Conservation (phyloP, 345 rosid species). For the Euphorbia tirucalli region DNA sequence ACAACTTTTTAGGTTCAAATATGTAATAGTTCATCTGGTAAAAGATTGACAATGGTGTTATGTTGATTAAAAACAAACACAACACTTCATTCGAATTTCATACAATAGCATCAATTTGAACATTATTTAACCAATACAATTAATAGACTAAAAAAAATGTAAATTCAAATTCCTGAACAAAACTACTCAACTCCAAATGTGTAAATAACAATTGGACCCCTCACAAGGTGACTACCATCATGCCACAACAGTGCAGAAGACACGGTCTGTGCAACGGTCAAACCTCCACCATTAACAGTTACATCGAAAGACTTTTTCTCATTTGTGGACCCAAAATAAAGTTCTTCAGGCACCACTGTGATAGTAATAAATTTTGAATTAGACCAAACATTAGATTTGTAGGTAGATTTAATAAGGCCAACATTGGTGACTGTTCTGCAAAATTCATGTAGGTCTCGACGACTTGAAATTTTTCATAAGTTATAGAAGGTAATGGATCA, state of each 20-base stretch:
- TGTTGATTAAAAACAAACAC: not conserved
- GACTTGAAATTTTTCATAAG: not conserved
- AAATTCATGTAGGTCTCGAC: slow-evolving; percentile 34
- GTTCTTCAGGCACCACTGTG: slow-evolving; percentile 1
- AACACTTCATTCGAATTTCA: not conserved
- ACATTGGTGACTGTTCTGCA: slow-evolving; percentile 32
- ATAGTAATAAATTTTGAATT: not conserved
- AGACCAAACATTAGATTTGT: not conserved
- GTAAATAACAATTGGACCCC: slow-evolving; percentile 7
- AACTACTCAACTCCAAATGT: not conserved
- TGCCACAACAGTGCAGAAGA: slow-evolving; percentile 2
- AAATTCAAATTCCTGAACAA: too few species aligned
- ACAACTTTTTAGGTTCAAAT: too few species aligned
- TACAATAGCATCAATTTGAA: not conserved
- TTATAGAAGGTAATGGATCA: slow-evolving; percentile 31
- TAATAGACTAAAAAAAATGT: not conserved
- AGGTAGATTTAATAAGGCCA: slow-evolving; percentile 2
- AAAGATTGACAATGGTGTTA: too few species aligned
- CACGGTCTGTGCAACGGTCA: not conserved
- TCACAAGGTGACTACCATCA: slow-evolving; percentile 1
- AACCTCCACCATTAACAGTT: not conserved
- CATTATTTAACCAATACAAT: not conserved
- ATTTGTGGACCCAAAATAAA: not conserved
- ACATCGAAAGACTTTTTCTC: slow-evolving; percentile 1
- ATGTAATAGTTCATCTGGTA: too few species aligned